Base-by-base conservation (phyloP, 805 yeast species). In the Starmerella sirachaensis region DNA sequence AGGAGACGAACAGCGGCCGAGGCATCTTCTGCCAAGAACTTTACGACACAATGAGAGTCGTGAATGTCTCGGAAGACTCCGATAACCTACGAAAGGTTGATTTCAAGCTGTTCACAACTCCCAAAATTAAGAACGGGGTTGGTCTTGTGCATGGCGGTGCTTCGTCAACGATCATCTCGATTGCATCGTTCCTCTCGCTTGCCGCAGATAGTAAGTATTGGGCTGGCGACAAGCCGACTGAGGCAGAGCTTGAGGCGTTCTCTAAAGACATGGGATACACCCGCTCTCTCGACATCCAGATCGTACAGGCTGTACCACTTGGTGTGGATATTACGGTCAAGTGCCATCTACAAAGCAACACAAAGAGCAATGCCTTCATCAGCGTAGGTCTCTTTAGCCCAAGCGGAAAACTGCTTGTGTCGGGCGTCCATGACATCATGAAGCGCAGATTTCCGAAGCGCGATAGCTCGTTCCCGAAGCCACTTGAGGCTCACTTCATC, bases 121-220 rank as follows among this genome's bases (percentile, higher is more conserved):
- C 17, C 12, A 28, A 29, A 29, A 46, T 53, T 43, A 34, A 40
- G 22, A 56, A 56, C 37, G 31, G 37, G 27, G 35, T 42, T 32
- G 48, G 40, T 13, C 47, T 49, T 40, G 53, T 54, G 18, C 62
- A 57, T 37, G 62, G 62, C 13, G 62, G 62, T 10, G 52, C 54
- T 18, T 42, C 48, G 18, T 51, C 59, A n/a, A 52, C 62, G 3
- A 24, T 57, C 7, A 38, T 54, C 6, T 54, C 57, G 28, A 27
- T 45, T 27, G 38, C 43, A 30, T 40, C 53, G n/a, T 37, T 48
- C n/a, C 37, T 50, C 20, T 48, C 55, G 5, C 35, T 46, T 11
- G 44, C 49, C 5, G 53, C 43, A 3, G 56, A 54, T 37, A 40
- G 36, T 17, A 37, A 31, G 33, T 51, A 48, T 42, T 57, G 55